Percentiles rank a stretch among this genome's conserved stretches.
Conservation (phyloP, 2,329 filamentous ascomycete species). For the Daldinia sp. region DNA sequence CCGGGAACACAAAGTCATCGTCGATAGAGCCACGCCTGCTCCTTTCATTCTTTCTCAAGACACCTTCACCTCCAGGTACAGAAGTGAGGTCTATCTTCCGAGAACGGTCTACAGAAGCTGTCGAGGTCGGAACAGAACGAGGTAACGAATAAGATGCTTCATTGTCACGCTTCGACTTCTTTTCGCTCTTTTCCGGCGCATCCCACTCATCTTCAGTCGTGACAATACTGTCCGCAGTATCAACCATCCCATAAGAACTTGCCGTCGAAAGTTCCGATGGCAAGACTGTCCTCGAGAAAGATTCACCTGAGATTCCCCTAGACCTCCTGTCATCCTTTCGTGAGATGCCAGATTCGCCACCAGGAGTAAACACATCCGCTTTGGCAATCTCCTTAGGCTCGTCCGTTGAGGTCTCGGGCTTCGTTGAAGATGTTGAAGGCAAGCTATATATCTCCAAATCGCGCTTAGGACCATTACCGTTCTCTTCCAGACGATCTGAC, state of each 20-base stretch:
- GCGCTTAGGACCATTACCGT: conserved; percentile 21
- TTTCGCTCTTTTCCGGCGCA: conserved; percentile 59
- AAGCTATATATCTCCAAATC: conserved; percentile 18
- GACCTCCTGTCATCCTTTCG: conserved; percentile 21
- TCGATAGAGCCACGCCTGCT: conserved; percentile 44
- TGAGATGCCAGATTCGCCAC: conserved; percentile 19
- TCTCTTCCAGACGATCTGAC: conserved; percentile 30
- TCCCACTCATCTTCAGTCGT: conserved; percentile 41
- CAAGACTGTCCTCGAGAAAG: conserved; percentile 23
- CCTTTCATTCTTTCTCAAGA: conserved; percentile 52
- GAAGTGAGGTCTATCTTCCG: conserved; percentile 18
- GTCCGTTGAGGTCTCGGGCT: conserved; percentile 3
- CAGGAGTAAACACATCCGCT: conserved; percentile 15
- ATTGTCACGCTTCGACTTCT: conserved; percentile 57
- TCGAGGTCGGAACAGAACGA: conserved; percentile 27
- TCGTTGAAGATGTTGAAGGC: conserved; percentile 17
- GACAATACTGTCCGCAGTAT: conserved; percentile 25
- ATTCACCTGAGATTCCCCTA: conserved; percentile 22
- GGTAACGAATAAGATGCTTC: conserved; percentile 25
- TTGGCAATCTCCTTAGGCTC: conserved; percentile 3
- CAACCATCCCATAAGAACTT: conserved; percentile 36
- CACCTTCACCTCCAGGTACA: conserved; percentile 42
- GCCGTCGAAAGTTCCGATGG: conserved; percentile 42
- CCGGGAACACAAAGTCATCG: conserved; percentile 43
- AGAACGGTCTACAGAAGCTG: conserved; percentile 31